Conservation (phyloP, 1,284 basidiomycete genomes). For the Marasmius tenuissimus region DNA sequence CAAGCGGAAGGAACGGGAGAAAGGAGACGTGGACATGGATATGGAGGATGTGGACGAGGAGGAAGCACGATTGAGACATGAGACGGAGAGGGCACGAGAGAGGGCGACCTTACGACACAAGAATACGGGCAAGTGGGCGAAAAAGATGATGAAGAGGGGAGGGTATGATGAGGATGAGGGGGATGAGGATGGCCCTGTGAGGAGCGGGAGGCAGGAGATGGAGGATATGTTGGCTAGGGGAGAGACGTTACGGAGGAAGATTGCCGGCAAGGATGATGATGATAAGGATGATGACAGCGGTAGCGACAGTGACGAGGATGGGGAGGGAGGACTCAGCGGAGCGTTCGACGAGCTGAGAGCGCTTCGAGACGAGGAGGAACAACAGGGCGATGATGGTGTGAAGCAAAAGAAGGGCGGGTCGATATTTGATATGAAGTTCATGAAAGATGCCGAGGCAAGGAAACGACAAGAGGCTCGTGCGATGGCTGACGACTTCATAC, state of each 20-base stretch:
- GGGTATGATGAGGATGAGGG: constrained; percentile 66
- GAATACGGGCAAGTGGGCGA: constrained; percentile 81
- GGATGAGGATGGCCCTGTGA: constrained; percentile 75
- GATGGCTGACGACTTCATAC: constrained; percentile 69
- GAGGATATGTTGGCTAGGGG: constrained; percentile 78
- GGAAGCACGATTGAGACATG: constrained; percentile 64
- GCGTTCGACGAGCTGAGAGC: constrained; percentile 76
- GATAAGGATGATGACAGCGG: constrained; percentile 53
- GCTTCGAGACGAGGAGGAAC: constrained; percentile 41
- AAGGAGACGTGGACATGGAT: constrained; percentile 52
- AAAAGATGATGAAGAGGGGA: constrained; percentile 64
- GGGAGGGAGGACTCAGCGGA: constrained; percentile 45
- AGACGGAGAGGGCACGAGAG: constrained; percentile 80
- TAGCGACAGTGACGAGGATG: constrained; percentile 46
- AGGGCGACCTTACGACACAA: constrained; percentile 86
- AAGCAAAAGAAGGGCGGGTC: constrained; percentile 50
- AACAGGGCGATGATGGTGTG: constrained; percentile 25
- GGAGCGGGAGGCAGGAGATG: constrained; percentile 68
- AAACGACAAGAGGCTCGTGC: constrained; percentile 57
- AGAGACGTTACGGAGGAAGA: constrained; percentile 71
- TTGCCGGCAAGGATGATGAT: constrained; percentile 58
- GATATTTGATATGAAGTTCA: constrained; percentile 93
- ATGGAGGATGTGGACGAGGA: constrained; percentile 56
- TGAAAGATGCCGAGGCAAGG: constrained; percentile 84
- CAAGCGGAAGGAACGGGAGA: constrained; percentile 76